phyloP scores from a whole-genome alignment of 176 grass and related monocot genomes.

The Triticum urartu region DNA sequence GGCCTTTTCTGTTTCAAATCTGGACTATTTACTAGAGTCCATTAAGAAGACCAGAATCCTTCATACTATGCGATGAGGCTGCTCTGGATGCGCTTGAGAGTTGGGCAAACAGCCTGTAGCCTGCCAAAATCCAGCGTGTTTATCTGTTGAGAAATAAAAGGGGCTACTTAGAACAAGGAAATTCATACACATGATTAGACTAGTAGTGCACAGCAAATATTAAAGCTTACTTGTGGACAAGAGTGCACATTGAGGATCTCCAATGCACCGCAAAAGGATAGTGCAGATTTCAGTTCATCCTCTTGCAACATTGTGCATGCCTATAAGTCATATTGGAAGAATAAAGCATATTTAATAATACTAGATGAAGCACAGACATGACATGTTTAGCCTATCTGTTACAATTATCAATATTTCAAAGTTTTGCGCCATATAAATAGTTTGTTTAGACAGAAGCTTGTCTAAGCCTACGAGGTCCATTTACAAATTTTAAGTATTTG shows the following conservation, averaged over 20 bases:
- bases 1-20: constrained; percentile 24
- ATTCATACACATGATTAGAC: neutral
- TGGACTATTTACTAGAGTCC: constrained; percentile 23
- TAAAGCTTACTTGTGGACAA: constrained; percentile 65
- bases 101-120: constrained; percentile 60
- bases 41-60: constrained; percentile 6
- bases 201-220: neutral
- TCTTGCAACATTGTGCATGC: constrained; percentile 85
- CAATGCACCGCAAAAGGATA: constrained; percentile 60
- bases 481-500: neutral
- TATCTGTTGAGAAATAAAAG: constrained; percentile 45
- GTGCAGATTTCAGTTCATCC: constrained; percentile 86
- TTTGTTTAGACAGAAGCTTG: neutral
- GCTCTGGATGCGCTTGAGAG: constrained; percentile 73
- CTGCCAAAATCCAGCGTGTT: constrained; percentile 57
- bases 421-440: neutral
- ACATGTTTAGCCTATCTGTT: neutral
- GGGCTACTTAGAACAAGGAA: neutral
- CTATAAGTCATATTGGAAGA: constrained; percentile 40
- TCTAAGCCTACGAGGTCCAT: neutral
- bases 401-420: neutral
- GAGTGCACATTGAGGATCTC: constrained; percentile 88
- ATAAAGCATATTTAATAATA: neutral
- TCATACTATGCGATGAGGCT: constrained; percentile 36
- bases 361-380: neutral